These are phyloP conservation scores for Gelatoporia subvermispora DNA, from an alignment of 768 basidiomycete genomes.

Conservation along the genomic window DNA sequence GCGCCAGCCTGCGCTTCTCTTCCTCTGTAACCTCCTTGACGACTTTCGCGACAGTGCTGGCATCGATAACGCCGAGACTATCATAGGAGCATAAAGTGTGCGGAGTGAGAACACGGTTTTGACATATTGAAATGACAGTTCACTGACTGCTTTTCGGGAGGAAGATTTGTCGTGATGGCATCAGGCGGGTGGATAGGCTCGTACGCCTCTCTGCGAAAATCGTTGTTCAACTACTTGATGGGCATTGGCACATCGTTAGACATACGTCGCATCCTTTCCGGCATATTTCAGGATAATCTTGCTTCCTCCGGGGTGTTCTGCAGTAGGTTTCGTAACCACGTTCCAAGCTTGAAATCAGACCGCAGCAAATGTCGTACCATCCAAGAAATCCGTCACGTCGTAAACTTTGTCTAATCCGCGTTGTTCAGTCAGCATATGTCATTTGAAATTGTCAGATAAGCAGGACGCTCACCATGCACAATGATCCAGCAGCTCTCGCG, in stretches of 20 bases:
- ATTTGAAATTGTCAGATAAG: neutral
- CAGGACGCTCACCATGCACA: constrained; percentile 49
- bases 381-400: constrained; percentile 35
- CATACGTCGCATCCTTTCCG: constrained; percentile 45
- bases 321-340: neutral
- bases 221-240: neutral
- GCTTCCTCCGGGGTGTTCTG: constrained; percentile 21
- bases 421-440: neutral
- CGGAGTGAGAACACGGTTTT: neutral
- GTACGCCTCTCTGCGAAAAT: constrained; percentile 48
- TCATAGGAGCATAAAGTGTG: neutral
- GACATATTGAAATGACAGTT: neutral
- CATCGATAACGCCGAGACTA: constrained; percentile 67
- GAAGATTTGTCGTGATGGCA: constrained; percentile 73
- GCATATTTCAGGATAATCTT: constrained; percentile 50
- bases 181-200: constrained; percentile 89
- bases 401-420: constrained; percentile 29
- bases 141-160: constrained; percentile 65
- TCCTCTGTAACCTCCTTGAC: constrained; percentile 61
- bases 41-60: constrained; percentile 55
- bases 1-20: constrained; percentile 64
- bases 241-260: neutral
- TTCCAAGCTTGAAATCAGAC: too few species aligned
- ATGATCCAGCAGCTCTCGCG: constrained; percentile 76
- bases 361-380: constrained; percentile 15